These are phyloP conservation scores for Penicillium turbatum DNA, from an alignment of 495 filamentous ascomycete genomes.

Conservation along the genomic window DNA sequence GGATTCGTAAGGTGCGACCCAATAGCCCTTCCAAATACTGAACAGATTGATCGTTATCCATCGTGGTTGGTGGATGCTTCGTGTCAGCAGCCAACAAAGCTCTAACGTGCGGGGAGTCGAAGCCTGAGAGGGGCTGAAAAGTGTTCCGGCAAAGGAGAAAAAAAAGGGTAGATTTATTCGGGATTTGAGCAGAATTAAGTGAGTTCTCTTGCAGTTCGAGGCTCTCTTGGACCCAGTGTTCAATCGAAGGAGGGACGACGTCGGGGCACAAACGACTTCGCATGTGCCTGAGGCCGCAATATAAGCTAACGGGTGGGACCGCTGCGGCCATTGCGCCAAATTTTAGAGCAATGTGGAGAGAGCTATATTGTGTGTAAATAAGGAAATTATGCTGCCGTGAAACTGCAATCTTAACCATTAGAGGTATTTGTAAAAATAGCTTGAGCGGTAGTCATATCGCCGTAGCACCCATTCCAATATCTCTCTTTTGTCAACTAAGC, in stretches of 20 bases:
- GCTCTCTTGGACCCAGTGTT: neutral
- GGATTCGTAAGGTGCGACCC: constrained; percentile 61
- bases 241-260: neutral
- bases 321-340: neutral
- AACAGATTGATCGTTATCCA: constrained; percentile 40
- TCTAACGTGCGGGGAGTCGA: constrained; percentile 3
- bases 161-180: neutral
- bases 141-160: neutral
- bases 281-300: constrained; percentile 11
- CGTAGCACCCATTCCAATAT: too few species aligned
- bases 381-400: neutral
- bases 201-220: neutral
- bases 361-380: neutral
- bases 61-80: constrained; percentile 16
- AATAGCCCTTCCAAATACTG: constrained; percentile 47
- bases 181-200: neutral
- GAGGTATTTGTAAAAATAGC: too few species aligned
- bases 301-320: neutral
- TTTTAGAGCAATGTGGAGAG: neutral
- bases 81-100: constrained; percentile 23
- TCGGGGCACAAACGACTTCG: neutral
- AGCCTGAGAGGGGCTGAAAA: neutral
- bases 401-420: too few species aligned
- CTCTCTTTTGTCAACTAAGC: too few species aligned
- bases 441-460: too few species aligned